These are phyloP conservation scores for Vanrija pseudolonga DNA, from an alignment of 1,284 basidiomycete species.

Conservation along the genomic window DNA sequence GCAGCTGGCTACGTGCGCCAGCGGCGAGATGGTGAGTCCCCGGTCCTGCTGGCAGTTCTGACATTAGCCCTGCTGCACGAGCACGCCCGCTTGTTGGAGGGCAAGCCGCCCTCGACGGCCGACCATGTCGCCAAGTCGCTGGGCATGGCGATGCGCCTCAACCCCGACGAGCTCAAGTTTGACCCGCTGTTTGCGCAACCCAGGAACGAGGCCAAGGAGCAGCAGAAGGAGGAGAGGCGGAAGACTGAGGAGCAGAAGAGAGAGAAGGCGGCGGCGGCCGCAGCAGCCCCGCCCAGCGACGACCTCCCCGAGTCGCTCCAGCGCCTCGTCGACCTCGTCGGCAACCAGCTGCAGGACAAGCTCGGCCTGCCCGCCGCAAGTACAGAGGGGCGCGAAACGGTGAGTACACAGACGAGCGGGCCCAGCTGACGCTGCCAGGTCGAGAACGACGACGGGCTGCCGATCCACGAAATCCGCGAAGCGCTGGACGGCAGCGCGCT, in stretches of 20 bases:
- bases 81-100: constrained; percentile 23
- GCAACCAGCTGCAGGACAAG: constrained; percentile 12
- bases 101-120: background rate
- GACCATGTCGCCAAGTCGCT: too few relatives aligned
- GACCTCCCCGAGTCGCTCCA: constrained; percentile 14
- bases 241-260: background rate
- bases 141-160: background rate
- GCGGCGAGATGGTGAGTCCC: constrained; percentile 28
- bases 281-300: background rate
- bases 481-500: constrained; percentile 30
- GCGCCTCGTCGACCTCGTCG: constrained; percentile 18
- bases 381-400: background rate
- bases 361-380: constrained; percentile 1
- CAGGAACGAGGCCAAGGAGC: background rate
- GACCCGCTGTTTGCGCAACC: constrained; percentile 11
- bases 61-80: constrained; percentile 21
- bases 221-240: background rate
- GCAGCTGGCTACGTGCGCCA: constrained; percentile 31
- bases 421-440: constrained; percentile 7
- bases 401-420: background rate
- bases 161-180: constrained; percentile 3
- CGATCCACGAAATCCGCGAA: constrained; percentile 45
- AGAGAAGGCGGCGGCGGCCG: background rate
- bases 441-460: constrained; percentile 38
- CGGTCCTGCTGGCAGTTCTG: background rate